A percentile compares a stretch with the other conserved stretches of the same genome.
These are phyloP conservation scores for Rhipidocladum racemiflorum DNA, from an alignment of 176 grass and related monocot species.

Conservation along the genomic window DNA sequence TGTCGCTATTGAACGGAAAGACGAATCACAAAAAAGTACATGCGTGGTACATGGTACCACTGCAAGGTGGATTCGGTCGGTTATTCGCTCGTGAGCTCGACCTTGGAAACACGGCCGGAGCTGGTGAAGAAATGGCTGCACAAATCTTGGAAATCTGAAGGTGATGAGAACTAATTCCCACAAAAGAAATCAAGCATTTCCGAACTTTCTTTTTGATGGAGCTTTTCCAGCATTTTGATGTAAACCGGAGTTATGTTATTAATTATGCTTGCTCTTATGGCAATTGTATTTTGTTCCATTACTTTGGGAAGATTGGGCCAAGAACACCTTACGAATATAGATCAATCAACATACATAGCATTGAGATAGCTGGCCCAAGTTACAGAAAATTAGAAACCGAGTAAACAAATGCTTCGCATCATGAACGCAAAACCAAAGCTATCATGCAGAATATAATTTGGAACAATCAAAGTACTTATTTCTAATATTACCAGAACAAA, in stretches of 20 bases:
- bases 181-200: no score
- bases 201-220: no score
- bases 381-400: background rate
- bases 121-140: no score
- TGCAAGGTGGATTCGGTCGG: slow-evolving; percentile 8
- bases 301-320: no score
- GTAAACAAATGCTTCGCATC: background rate
- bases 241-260: no score
- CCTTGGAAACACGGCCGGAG: no score
- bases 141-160: no score
- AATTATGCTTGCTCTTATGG: no score
- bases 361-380: background rate
- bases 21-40: background rate
- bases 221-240: no score
- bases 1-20: slow-evolving; percentile 1
- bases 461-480: background rate
- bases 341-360: background rate
- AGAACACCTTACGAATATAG: background rate
- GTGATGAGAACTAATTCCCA: no score
- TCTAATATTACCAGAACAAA: background rate
- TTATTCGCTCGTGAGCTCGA: slow-evolving; percentile 7
- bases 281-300: no score
- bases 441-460: background rate
- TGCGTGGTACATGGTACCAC: background rate
- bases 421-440: background rate